phyloP scores from a whole-genome alignment of 768 basidiomycete genomes.

The Hebeloma cylindrosporum region DNA sequence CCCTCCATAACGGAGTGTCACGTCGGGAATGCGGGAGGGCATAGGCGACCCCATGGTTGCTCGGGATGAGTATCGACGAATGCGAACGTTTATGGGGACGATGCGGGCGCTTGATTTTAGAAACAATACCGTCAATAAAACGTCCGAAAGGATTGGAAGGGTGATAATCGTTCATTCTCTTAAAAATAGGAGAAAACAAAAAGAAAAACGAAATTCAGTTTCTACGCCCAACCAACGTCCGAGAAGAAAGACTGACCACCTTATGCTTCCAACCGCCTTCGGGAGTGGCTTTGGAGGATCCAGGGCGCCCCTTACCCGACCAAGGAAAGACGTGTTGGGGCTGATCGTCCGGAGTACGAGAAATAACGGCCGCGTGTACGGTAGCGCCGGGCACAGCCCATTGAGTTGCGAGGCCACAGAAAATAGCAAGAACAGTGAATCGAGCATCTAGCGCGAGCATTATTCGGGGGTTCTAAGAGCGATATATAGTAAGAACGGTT shows the following conservation, averaged over 20 bases:
- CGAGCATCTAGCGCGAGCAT: conserved; percentile 54
- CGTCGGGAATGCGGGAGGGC: conserved; percentile 16
- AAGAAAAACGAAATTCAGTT: too few relatives aligned
- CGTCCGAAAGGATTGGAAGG: conserved; percentile 11
- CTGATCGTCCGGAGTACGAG: conserved; percentile 10
- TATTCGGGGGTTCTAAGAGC: conserved; percentile 17
- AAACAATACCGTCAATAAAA: conserved; percentile 10
- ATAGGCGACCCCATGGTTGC: conserved; percentile 18
- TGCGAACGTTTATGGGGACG: conserved; percentile 13
- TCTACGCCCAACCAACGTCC: too few relatives aligned
- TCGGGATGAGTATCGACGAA: conserved; percentile 18
- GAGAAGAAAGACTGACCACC: conserved; percentile 16
- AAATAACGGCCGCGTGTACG: conserved; percentile 20
- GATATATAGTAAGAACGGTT: conserved; percentile 7
- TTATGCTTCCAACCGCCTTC: conserved; percentile 3
- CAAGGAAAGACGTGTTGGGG: conserved; percentile 16
- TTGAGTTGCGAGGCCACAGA: conserved; percentile 46
- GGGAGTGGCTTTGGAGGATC: conserved; percentile 1
- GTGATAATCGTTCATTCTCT: conserved; percentile 12
- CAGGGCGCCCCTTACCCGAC: conserved; percentile 3
- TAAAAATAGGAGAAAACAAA: neutral
- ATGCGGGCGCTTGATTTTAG: conserved; percentile 8
- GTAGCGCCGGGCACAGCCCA: conserved; percentile 30
- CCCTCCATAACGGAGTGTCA: conserved; percentile 17
- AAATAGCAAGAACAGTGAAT: conserved; percentile 45